Evolutionary conservation across 1,284 basidiomycete genomes (phyloP).

Genomic region (Fomitopsis palustris): DNA sequence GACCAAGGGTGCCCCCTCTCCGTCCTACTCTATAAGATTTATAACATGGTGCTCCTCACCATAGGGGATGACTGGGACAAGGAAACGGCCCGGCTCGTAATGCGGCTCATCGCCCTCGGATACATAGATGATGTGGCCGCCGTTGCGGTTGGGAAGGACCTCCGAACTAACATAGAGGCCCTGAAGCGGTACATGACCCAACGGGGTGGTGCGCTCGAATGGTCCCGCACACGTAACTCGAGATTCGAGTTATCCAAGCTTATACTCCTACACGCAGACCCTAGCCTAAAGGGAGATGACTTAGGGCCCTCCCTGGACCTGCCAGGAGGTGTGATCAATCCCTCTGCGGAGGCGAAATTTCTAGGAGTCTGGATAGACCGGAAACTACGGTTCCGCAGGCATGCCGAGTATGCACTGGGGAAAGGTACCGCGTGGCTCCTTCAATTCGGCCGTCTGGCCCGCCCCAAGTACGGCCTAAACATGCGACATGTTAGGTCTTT

Average conservation of each 20-base stretch:
- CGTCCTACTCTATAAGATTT: constrained; percentile 29
- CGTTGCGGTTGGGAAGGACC: constrained; percentile 10
- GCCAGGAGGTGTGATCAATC: neutral
- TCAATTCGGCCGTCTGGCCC: constrained; percentile 21
- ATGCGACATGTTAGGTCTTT: constrained; percentile 11
- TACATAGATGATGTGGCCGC: constrained; percentile 29
- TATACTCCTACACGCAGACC: neutral
- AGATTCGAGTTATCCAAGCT: neutral
- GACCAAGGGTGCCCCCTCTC: constrained; percentile 35
- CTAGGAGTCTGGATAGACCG: constrained; percentile 36
- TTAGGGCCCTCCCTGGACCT: neutral
- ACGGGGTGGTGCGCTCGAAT: constrained; percentile 15
- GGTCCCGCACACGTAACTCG: constrained; percentile 23
- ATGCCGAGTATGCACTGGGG: constrained; percentile 24
- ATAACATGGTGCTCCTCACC: constrained; percentile 28
- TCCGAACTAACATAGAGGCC: constrained; percentile 14
- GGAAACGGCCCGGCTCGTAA: no score
- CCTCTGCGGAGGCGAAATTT: constrained; percentile 25
- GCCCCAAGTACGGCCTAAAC: constrained; percentile 19
- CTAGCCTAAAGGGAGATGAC: neutral
- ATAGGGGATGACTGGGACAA: constrained; percentile 6
- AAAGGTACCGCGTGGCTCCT: constrained; percentile 18
- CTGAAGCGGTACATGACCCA: constrained; percentile 18
- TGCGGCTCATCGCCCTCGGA: constrained; percentile 15
- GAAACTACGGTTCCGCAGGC: constrained; percentile 30